These are phyloP conservation scores for Vanilla planifolia DNA, from an alignment of 106 monocot genomes.

Conservation along the genomic window DNA sequence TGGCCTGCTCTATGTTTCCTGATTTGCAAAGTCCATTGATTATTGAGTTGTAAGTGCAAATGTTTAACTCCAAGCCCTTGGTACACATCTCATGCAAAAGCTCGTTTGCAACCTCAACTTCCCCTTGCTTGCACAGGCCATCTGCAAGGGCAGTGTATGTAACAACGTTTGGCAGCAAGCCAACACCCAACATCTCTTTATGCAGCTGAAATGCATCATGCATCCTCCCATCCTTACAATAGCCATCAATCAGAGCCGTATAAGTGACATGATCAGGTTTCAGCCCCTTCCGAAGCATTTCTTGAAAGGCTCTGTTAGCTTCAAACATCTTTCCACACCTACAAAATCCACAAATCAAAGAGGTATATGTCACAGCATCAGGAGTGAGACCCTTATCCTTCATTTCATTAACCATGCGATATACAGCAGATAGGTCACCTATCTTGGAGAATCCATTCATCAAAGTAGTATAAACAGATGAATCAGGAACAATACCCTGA, in stretches of 20 bases:
- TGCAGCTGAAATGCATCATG: constrained; percentile 68
- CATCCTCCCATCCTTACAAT: constrained; percentile 69
- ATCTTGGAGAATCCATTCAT: constrained; percentile 54
- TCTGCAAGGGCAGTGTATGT: constrained; percentile 94
- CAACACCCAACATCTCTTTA: constrained; percentile 52
- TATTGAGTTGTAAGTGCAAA: constrained; percentile 77
- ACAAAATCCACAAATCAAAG: constrained; percentile 61
- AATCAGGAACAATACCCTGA: constrained; percentile 45
- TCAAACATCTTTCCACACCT: constrained; percentile 38
- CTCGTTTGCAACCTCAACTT: constrained; percentile 81
- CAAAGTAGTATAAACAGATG: constrained; percentile 67
- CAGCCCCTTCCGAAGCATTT: constrained; percentile 53
- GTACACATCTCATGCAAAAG: constrained; percentile 71
- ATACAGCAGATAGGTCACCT: constrained; percentile 30
- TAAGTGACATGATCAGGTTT: constrained; percentile 65
- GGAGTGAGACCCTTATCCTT: constrained; percentile 32
- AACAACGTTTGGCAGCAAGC: constrained; percentile 70
- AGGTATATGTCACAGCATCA: constrained; percentile 69
- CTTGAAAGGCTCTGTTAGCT: constrained; percentile 44
- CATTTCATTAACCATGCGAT: constrained; percentile 54
- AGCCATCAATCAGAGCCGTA: constrained; percentile 71
- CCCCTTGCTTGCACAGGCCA: constrained; percentile 85
- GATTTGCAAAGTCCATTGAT: constrained; percentile 92
- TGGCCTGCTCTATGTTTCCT: constrained; percentile 78
- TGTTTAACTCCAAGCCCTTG: constrained; percentile 72